Evolutionary conservation across 306 rosid species (phyloP).

Genomic region (Cucurbita moschata): DNA sequence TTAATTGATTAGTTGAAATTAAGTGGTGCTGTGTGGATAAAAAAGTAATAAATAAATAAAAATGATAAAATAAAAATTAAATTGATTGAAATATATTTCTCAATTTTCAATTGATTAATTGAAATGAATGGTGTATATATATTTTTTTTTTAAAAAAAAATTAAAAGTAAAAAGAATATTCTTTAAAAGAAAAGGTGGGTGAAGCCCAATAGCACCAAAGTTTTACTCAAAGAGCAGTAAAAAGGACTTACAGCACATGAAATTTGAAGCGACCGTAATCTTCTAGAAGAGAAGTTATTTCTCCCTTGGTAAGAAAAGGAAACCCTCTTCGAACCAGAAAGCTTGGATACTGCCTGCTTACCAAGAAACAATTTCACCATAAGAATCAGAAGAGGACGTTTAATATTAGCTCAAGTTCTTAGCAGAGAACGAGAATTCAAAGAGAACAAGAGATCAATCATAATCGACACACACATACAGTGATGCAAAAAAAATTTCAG

Average conservation of each 20-base stretch:
- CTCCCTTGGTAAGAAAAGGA: constrained; percentile 25
- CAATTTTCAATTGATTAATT: no score
- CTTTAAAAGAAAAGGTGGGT: no score
- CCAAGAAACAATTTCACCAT: not conserved
- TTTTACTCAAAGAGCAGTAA: not conserved
- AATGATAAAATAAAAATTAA: no score
- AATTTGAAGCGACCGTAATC: constrained; percentile 24
- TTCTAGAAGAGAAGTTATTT: constrained; percentile 22
- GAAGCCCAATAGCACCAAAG: no score
- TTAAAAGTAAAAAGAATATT: no score
- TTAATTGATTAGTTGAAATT: no score
- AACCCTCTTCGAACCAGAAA: constrained; percentile 13
- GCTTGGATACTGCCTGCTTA: constrained; percentile 25
- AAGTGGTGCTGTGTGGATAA: no score
- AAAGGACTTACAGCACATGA: constrained; percentile 43
- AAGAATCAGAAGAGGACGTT: not conserved
- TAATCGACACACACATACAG: not conserved
- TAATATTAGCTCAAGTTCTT: not conserved
- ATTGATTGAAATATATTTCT: no score
- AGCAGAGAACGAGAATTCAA: not conserved
- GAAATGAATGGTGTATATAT: no score
- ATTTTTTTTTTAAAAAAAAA: no score
- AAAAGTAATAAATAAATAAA: no score
- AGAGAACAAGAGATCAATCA: not conserved
- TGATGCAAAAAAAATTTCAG: not conserved